Conservation (phyloP, 2,329 filamentous ascomycete genomes). For the Akanthomyces uredinophilus region DNA sequence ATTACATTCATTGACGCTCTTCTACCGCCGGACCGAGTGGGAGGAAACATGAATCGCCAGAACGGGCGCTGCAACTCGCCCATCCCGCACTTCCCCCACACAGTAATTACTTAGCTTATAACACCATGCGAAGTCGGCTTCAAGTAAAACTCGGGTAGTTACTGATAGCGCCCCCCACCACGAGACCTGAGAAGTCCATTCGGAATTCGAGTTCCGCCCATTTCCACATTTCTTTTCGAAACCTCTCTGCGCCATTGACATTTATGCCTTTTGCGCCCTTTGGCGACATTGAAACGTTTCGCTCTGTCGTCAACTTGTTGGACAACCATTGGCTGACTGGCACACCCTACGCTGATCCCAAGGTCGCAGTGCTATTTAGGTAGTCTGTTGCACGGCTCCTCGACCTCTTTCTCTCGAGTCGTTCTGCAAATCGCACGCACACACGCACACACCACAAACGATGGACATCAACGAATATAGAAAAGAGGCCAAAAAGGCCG, state of each 20-base stretch:
- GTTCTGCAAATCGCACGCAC: background rate
- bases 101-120: too few relatives aligned
- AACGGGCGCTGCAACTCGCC: background rate
- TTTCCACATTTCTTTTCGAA: background rate
- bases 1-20: too few relatives aligned
- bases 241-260: background rate
- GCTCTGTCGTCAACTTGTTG: background rate
- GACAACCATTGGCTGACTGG: background rate
- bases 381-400: too few relatives aligned
- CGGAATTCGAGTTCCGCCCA: background rate
- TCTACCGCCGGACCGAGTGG: background rate
- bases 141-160: too few relatives aligned
- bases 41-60: too few relatives aligned
- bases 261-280: background rate
- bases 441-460: background rate
- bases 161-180: background rate
- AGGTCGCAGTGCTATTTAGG: background rate
- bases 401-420: background rate
- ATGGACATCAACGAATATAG: constrained; percentile 82
- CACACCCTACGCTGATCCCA: background rate
- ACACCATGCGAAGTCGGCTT: background rate
- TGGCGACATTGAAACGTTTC: background rate
- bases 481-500: constrained; percentile 67
- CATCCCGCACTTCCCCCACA: background rate
- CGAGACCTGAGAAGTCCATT: background rate